These are phyloP conservation scores for Trichoderma reesei DNA, from an alignment of 495 filamentous ascomycete species.

Conservation along the genomic window DNA sequence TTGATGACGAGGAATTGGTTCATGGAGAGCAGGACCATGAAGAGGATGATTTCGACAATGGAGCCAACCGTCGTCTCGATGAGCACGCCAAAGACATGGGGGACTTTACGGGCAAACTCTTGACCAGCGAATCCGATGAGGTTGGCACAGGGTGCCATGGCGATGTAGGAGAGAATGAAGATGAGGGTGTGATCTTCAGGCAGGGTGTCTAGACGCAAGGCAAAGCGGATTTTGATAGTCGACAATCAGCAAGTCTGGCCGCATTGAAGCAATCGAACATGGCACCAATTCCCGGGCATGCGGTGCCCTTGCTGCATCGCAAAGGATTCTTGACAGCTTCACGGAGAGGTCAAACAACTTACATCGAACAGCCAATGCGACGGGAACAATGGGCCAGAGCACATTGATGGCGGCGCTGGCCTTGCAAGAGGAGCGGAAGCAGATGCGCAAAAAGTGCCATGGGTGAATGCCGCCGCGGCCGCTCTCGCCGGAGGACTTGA, in stretches of 20 bases:
- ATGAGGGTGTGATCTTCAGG: constrained; percentile 37
- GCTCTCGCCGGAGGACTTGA: constrained; percentile 27
- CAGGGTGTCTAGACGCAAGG: constrained; percentile 14
- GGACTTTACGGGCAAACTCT: constrained; percentile 69
- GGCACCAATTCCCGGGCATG: no score
- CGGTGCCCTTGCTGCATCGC: no score
- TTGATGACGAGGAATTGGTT: constrained; percentile 63
- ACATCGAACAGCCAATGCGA: constrained; percentile 38
- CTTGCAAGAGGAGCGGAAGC: constrained; percentile 31
- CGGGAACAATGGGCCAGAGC: constrained; percentile 46
- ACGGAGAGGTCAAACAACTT: no score
- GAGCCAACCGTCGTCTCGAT: constrained; percentile 63
- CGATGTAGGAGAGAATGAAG: constrained; percentile 38
- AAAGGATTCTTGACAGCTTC: no score
- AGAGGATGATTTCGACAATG: constrained; percentile 73
- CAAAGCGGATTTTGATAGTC: no score
- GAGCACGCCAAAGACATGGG: constrained; percentile 67
- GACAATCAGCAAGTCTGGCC: background rate
- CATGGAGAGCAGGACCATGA: constrained; percentile 56
- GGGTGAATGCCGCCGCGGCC: constrained; percentile 37
- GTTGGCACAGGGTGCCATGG: constrained; percentile 84
- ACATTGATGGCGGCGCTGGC: constrained; percentile 36
- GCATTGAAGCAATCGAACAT: background rate
- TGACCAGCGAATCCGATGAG: constrained; percentile 77
- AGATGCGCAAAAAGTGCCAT: constrained; percentile 29